Evolutionary conservation across 148 eudicot species (phyloP).

Genomic region (Amaranthus cruentus): DNA sequence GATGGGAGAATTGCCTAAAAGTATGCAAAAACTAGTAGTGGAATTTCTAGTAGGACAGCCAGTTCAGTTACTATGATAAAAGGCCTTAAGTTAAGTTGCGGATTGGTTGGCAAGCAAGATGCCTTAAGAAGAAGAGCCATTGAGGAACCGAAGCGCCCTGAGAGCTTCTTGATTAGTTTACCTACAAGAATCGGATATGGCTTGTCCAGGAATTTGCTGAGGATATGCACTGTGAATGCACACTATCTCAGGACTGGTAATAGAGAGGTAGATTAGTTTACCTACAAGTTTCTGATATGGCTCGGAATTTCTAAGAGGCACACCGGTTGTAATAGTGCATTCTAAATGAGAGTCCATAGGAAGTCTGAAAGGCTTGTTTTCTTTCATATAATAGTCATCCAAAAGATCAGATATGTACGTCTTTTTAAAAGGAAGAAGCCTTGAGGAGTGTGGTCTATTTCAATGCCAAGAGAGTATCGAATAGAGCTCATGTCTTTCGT

Average conservation of each 20-base stretch:
- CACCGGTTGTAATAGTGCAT: neutral
- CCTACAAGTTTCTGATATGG: neutral
- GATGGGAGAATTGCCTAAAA: neutral
- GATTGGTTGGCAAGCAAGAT: neutral
- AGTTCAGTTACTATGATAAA: neutral
- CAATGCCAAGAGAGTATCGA: no score
- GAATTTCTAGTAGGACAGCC: neutral
- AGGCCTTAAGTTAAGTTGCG: neutral
- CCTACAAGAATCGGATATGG: neutral
- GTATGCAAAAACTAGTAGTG: neutral
- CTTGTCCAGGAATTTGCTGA: neutral
- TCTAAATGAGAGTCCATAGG: neutral
- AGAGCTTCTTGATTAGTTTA: neutral
- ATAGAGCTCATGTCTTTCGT: no score
- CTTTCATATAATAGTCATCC: no score
- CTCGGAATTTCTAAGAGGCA: neutral
- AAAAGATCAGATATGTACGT: no score
- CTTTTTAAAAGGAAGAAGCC: no score
- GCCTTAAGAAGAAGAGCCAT: neutral
- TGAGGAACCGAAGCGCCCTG: neutral
- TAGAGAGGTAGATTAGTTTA: neutral
- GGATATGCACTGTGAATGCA: neutral
- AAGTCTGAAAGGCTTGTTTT: no score
- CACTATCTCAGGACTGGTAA: neutral
- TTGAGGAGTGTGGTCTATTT: no score